These are phyloP conservation scores for Cercospora zeae-maydis DNA, from an alignment of 2,329 filamentous ascomycete species.

Conservation along the genomic window DNA sequence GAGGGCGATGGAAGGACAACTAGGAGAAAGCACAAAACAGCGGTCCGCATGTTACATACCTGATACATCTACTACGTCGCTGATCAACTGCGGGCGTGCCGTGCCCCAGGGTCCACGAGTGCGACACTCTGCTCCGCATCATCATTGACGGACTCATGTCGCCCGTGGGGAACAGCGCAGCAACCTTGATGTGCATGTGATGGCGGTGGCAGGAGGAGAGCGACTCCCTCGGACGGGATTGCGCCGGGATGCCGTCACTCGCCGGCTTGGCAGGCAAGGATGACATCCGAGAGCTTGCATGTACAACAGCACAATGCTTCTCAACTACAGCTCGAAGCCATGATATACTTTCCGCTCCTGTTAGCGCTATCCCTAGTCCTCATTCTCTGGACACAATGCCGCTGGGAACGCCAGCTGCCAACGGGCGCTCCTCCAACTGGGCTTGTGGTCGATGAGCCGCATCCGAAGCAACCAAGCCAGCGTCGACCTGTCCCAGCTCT, in stretches of 20 bases:
- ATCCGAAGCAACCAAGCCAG: conserved; percentile 21
- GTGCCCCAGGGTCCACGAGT: neutral
- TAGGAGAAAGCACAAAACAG: neutral
- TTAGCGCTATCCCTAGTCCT: neutral
- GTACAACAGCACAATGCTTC: neutral
- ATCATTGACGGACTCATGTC: neutral
- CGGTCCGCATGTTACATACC: neutral
- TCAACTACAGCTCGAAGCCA: neutral
- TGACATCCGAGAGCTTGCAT: neutral
- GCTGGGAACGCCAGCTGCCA: neutral
- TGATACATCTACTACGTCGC: neutral
- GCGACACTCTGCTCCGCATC: conserved; percentile 6
- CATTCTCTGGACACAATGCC: neutral
- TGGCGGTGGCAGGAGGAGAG: neutral
- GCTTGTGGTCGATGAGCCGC: conserved; percentile 9
- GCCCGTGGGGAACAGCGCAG: conserved; percentile 1
- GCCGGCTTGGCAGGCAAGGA: conserved; percentile 2
- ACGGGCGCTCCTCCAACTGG: neutral
- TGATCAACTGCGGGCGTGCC: neutral
- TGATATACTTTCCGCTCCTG: neutral
- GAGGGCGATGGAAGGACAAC: neutral
- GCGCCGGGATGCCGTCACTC: neutral
- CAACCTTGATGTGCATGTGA: neutral
- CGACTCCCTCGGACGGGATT: neutral
- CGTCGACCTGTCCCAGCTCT: conserved; percentile 41